phyloP scores from a whole-genome alignment of 2,329 filamentous ascomycete species.

The Microcyclospora tardicrescens region DNA sequence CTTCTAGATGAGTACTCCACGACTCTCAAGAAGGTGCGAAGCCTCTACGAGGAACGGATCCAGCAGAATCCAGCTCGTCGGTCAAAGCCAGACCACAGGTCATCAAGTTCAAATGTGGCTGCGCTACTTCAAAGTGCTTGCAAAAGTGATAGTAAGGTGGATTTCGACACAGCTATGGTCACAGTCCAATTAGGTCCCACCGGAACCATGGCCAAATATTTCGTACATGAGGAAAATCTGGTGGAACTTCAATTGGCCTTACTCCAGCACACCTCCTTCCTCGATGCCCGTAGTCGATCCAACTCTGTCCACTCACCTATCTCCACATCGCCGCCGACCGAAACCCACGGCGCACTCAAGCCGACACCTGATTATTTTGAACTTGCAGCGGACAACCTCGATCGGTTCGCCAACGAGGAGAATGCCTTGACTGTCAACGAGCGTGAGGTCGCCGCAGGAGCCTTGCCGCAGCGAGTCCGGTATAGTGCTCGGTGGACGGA shows the following conservation, averaged over 20 bases:
- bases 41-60: conserved; percentile 28
- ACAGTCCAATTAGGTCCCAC: conserved; percentile 34
- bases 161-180: conserved; percentile 38
- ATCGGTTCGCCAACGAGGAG: conserved; percentile 33
- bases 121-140: conserved; percentile 26
- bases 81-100: conserved; percentile 1
- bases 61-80: conserved; percentile 7
- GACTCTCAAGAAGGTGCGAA: conserved; percentile 32
- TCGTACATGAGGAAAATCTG: conserved; percentile 42
- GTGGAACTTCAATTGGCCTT: conserved; percentile 41
- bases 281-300: conserved; percentile 17
- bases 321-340: conserved; percentile 10
- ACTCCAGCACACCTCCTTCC: conserved; percentile 35
- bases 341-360: conserved; percentile 15
- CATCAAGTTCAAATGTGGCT: conserved; percentile 18
- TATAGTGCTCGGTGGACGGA: conserved; percentile 17
- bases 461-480: conserved; percentile 17
- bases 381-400: conserved; percentile 35
- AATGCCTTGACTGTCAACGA: conserved; percentile 33
- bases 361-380: conserved; percentile 27
- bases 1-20: conserved; percentile 37
- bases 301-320: conserved; percentile 14
- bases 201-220: conserved; percentile 38
- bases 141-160: conserved; percentile 28
- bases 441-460: conserved; percentile 17